These are phyloP conservation scores for Clavispora phyllophila DNA, from an alignment of 805 yeast genomes.

Conservation along the genomic window DNA sequence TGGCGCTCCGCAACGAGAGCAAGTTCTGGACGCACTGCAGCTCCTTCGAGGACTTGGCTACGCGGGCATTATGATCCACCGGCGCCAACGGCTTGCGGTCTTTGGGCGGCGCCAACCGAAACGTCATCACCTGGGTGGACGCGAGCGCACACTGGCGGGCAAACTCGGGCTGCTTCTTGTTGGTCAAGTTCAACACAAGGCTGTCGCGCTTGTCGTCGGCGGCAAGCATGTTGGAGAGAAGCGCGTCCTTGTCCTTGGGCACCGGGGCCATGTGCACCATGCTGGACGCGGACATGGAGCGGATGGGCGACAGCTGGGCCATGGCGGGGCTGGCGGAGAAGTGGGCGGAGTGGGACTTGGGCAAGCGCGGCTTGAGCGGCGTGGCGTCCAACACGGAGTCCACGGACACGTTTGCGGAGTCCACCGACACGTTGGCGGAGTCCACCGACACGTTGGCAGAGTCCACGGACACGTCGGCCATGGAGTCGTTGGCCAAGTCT, in stretches of 20 bases:
- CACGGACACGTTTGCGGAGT: not conserved
- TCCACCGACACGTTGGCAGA: not conserved
- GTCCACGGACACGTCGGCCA: slow-evolving; percentile 2
- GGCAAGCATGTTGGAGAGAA: slow-evolving; percentile 8
- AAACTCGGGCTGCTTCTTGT: slow-evolving; percentile 16
- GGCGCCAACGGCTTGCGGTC: slow-evolving; percentile 14
- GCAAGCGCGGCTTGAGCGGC: slow-evolving; percentile 11
- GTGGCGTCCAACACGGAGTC: slow-evolving; percentile 2
- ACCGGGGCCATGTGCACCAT: slow-evolving; percentile 1
- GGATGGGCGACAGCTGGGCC: slow-evolving; percentile 13
- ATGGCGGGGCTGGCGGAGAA: slow-evolving; percentile 8
- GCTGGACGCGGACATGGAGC: slow-evolving; percentile 11
- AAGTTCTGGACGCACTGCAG: slow-evolving; percentile 15
- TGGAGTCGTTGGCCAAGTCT: not conserved
- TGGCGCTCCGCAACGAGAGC: slow-evolving; percentile 14
- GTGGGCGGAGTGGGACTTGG: slow-evolving; percentile 10
- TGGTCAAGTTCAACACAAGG: slow-evolving; percentile 15
- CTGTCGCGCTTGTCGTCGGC: slow-evolving; percentile 5
- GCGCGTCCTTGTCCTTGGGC: slow-evolving; percentile 2
- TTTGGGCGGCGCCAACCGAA: slow-evolving; percentile 11
- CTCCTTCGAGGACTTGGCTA: slow-evolving; percentile 7
- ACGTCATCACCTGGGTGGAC: slow-evolving; percentile 14
- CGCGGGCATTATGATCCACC: slow-evolving; percentile 8
- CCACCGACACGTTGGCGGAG: not conserved
- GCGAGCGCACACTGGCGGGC: slow-evolving; percentile 12